Evolutionary conservation across 2,329 filamentous ascomycete genomes (phyloP), one percentile per base, ranked within the genome.

Genomic region (Fusarium veterinarium): DNA sequence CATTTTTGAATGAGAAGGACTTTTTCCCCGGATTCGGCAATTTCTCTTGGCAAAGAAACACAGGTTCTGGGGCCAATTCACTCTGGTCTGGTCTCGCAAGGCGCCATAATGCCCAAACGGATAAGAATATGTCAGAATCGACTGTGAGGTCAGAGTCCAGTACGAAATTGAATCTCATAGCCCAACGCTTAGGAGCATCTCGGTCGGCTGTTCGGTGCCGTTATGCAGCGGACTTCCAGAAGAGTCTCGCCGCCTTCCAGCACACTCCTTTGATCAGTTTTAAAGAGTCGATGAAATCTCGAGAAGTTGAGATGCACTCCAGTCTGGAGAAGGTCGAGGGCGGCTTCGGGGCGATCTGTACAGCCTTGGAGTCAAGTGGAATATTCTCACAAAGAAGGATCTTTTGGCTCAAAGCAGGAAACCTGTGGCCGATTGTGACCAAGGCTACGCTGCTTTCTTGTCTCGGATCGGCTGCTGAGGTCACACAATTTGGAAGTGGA

Each of bases 381-480:
- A 28, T 23, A 6, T 68, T 48, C 19, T 72, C 75, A 12, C 31
- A 51, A 6, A 71, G 67, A 38, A 60, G 69, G n/a, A 69, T 75
- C 13, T 30, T 57, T 17, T 77, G 75, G 75, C 74, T 77, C 8
- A 74, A 77, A 46, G 51, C 60, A 7, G 76, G 76, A 35, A 60
- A 65, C 17, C n/a, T 76, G 14, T 77, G 76, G 76, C 76, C 76
- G 14, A 40, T 73, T 40, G 60, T 77, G 23, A 76, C 74, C 0
- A 77, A 75, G 45, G 57, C 67, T 11, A 67, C 74, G 0, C 31
- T 77, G 3, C 67, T 77, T 31, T 35, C 64, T 19, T 62, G 61
- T 12, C 38, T 77, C 19, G 45, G 73, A 19, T 77, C 73, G 4
- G 58, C 63, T 14, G 48, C 70, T 11, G 64, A 74, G 48, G 48